These are phyloP conservation scores for Orbilia blumenaviensis DNA, from an alignment of 2,329 filamentous ascomycete species.

Conservation along the genomic window DNA sequence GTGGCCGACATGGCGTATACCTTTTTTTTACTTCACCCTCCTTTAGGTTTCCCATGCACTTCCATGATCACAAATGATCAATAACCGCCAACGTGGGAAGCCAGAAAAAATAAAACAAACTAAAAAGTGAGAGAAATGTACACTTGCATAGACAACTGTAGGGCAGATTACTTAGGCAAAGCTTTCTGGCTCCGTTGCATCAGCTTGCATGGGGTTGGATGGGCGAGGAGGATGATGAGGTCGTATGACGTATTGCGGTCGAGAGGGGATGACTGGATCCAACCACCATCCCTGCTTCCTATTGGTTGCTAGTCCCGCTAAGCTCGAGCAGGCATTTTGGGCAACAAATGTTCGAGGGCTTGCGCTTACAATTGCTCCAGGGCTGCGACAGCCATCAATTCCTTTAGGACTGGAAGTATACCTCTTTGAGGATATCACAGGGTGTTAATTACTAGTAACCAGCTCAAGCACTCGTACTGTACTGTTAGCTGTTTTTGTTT, in stretches of 20 bases:
- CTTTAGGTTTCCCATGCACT: background rate
- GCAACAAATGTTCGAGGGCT: background rate
- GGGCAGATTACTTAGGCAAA: constrained; percentile 10
- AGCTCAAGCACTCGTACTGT: constrained; percentile 43
- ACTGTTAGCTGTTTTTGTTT: constrained; percentile 10
- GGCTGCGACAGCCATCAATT: constrained; percentile 29
- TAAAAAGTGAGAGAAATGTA: background rate
- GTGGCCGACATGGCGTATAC: too few relatives aligned
- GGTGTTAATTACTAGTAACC: constrained; percentile 18
- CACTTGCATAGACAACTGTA: constrained; percentile 6
- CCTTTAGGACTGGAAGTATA: constrained; percentile 19
- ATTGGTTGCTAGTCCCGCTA: constrained; percentile 34
- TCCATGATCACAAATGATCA: constrained; percentile 52
- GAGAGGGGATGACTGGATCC: constrained; percentile 52
- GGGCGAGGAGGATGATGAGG: constrained; percentile 52
- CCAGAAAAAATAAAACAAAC: background rate
- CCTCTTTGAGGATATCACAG: background rate
- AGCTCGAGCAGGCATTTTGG: constrained; percentile 26
- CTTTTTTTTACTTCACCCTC: background rate
- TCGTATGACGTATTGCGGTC: constrained; percentile 54
- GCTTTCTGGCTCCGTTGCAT: constrained; percentile 49
- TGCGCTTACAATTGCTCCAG: background rate
- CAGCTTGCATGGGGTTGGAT: constrained; percentile 51
- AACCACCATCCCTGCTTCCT: constrained; percentile 49
- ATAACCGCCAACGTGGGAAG: constrained; percentile 33